Conservation (phyloP, 345 rosid species). For the Ailanthus altissimus region DNA sequence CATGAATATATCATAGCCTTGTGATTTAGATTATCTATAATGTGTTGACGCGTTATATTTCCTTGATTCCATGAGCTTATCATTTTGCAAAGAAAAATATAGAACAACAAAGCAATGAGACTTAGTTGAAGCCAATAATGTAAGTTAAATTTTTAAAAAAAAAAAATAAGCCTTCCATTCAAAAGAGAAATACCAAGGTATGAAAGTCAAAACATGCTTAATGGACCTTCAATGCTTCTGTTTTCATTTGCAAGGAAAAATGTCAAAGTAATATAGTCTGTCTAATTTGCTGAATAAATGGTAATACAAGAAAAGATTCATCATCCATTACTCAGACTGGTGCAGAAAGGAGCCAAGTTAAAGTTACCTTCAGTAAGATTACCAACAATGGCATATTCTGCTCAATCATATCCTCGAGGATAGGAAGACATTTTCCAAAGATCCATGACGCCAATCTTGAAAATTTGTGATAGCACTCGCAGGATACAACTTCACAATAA, state of each 20-base stretch:
- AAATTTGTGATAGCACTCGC: constrained; percentile 97
- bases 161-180: background rate
- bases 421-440: constrained; percentile 90
- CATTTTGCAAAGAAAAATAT: background rate
- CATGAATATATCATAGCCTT: background rate
- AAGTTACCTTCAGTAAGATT: constrained; percentile 23
- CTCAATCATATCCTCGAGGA: constrained; percentile 83
- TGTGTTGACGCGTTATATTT: background rate
- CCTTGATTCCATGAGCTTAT: background rate
- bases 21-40: background rate
- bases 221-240: background rate
- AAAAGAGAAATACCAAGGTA: background rate
- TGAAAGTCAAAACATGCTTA: background rate
- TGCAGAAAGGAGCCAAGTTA: background rate
- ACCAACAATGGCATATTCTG: constrained; percentile 93
- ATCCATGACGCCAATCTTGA: constrained; percentile 93
- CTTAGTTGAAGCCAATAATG: background rate
- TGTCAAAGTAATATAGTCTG: background rate
- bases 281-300: background rate
- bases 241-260: background rate
- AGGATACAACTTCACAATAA: constrained; percentile 94
- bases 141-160: background rate
- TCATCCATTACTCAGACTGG: background rate
- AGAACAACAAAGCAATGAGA: background rate
- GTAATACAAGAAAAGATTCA: background rate